A percentile compares a stretch with the other conserved stretches of the same genome.
Conservation (phyloP, 768 basidiomycete genomes). For the Agrocybe praecox region DNA sequence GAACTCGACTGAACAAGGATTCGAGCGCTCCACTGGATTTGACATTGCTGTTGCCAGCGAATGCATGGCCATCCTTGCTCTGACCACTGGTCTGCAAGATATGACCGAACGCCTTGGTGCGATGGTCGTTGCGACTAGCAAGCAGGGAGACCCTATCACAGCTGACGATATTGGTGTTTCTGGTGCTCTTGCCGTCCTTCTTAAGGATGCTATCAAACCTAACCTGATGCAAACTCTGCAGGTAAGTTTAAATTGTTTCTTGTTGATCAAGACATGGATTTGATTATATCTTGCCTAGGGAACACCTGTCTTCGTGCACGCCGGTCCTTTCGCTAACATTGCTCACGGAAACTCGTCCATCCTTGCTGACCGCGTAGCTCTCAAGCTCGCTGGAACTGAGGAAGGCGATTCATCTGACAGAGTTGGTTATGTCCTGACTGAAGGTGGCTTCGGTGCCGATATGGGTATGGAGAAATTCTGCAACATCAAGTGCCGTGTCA, state of each 20-base stretch:
- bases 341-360: conserved; percentile 99
- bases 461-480: conserved; percentile 99
- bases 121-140: conserved; percentile 97
- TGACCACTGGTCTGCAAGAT: conserved; percentile 85
- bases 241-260: conserved; percentile 38
- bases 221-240: conserved; percentile 99
- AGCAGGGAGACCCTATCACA: conserved; percentile 88
- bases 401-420: conserved; percentile 81
- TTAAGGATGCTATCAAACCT: conserved; percentile 99
- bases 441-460: conserved; percentile 98
- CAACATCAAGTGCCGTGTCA: conserved; percentile 97
- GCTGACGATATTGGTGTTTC: conserved; percentile 96
- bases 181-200: conserved; percentile 92
- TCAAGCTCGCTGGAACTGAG: conserved; percentile 96
- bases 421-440: conserved; percentile 94
- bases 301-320: conserved; percentile 98
- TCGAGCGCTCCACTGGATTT: conserved; percentile 88
- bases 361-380: conserved; percentile 93
- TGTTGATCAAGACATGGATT: neutral
- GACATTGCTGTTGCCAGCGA: conserved; percentile 98
- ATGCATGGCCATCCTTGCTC: conserved; percentile 96
- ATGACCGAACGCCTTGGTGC: conserved; percentile 92
- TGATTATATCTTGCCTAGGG: conserved; percentile 48
- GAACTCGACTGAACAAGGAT: conserved; percentile 85
- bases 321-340: conserved; percentile 98